A percentile compares a stretch with the other conserved stretches of the same genome.
Evolutionary conservation across 2,329 filamentous ascomycete species (phyloP).

Genomic region (Salinomyces thailandicus): DNA sequence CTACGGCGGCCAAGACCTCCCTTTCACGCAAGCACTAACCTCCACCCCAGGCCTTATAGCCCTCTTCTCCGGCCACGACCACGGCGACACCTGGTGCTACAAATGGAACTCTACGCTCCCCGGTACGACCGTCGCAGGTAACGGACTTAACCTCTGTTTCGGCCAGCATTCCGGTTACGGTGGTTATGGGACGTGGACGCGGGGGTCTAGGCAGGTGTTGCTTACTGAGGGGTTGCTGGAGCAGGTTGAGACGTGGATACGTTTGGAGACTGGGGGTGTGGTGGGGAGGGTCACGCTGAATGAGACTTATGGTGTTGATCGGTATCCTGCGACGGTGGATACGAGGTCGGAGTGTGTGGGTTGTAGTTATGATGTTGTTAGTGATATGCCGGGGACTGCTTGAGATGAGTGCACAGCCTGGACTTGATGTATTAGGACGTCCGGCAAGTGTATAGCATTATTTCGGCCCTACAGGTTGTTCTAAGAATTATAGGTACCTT

Average conservation of each 20-base stretch:
- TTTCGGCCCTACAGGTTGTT: too few relatives aligned
- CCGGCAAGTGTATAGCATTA: too few relatives aligned
- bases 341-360: too few relatives aligned
- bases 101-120: conserved; percentile 20
- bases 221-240: conserved; percentile 15
- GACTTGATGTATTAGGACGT: too few relatives aligned
- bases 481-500: too few relatives aligned
- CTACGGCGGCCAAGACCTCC: conserved; percentile 42
- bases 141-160: conserved; percentile 25
- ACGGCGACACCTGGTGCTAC: conserved; percentile 33
- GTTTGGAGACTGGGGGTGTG: conserved; percentile 22
- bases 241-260: conserved; percentile 24
- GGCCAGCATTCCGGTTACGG: conserved; percentile 23
- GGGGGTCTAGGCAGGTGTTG: conserved; percentile 22
- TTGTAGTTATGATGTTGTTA: conserved; percentile 12
- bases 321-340: conserved; percentile 18
- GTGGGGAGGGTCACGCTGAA: conserved; percentile 23
- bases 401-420: too few relatives aligned
- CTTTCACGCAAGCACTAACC: conserved; percentile 54
- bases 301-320: conserved; percentile 20
- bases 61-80: conserved; percentile 57
- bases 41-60: conserved; percentile 46
- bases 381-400: conserved; percentile 10
- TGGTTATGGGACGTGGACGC: conserved; percentile 25
- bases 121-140: conserved; percentile 21